Percentiles rank a stretch among this genome's conserved stretches.
Evolutionary conservation across 1,284 basidiomycete species (phyloP).

Genomic region (Austroboletus niveus): DNA sequence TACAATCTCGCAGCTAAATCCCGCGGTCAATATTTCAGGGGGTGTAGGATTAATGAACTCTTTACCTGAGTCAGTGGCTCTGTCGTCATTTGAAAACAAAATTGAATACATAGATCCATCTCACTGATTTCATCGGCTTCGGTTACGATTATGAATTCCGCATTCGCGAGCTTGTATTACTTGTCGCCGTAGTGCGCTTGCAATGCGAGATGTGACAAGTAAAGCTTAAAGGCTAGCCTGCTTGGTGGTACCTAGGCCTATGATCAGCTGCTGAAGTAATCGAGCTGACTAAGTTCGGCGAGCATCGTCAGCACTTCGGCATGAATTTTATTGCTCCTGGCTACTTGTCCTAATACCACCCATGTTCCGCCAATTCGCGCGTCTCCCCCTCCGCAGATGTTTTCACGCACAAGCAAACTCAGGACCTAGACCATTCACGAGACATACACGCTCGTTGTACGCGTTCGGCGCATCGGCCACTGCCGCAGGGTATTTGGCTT

Average conservation of each 20-base stretch:
- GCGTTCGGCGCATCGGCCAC: conserved; percentile 28
- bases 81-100: no score
- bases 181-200: no score
- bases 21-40: no score
- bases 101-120: no score
- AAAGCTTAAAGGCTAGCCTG: background rate
- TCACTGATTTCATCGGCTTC: no score
- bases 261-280: background rate
- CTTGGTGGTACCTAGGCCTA: background rate
- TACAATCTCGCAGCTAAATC: no score
- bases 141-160: no score
- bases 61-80: no score
- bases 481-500: conserved; percentile 28
- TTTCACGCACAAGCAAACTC: conserved; percentile 26
- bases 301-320: conserved; percentile 5
- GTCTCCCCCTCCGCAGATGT: conserved; percentile 29
- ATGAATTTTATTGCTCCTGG: conserved; percentile 21
- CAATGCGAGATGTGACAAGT: no score
- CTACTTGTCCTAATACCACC: conserved; percentile 16
- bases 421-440: conserved; percentile 11
- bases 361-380: conserved; percentile 40
- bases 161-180: no score
- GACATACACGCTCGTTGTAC: conserved; percentile 24
- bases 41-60: no score
- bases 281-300: conserved; percentile 22